These are phyloP conservation scores for Hanseniaspora taiwanica DNA, from an alignment of 805 yeast species.

Conservation along the genomic window DNA sequence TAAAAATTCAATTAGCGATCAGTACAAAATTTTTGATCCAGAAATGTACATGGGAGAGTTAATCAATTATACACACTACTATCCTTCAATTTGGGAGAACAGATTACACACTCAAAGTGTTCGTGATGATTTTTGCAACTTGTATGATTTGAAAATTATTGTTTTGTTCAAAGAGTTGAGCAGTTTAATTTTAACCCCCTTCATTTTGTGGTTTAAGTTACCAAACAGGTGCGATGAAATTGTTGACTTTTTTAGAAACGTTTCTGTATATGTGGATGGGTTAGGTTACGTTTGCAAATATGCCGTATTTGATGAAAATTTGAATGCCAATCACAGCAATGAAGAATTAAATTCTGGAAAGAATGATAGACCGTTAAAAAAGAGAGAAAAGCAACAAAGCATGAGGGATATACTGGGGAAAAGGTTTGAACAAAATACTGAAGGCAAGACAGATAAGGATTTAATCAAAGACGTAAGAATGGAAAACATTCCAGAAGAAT, in stretches of 20 bases:
- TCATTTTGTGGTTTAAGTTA: constrained; percentile 73
- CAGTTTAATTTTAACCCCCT: constrained; percentile 76
- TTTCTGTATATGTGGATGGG: constrained; percentile 84
- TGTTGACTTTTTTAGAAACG: constrained; percentile 83
- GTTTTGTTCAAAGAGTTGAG: constrained; percentile 65
- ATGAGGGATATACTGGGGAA: constrained; percentile 7
- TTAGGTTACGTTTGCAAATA: constrained; percentile 87
- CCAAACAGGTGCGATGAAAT: constrained; percentile 63
- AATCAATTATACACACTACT: constrained; percentile 78
- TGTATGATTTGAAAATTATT: constrained; percentile 62
- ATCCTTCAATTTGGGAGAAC: constrained; percentile 81
- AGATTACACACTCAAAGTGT: constrained; percentile 74
- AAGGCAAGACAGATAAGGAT: too few relatives aligned
- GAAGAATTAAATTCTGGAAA: constrained; percentile 7
- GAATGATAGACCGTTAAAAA: constrained; percentile 6
- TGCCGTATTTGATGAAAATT: constrained; percentile 68
- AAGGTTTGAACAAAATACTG: constrained; percentile 7
- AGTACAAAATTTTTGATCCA: constrained; percentile 74
- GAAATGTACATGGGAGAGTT: constrained; percentile 73
- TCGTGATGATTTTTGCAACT: constrained; percentile 65
- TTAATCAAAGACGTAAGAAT: too few relatives aligned
- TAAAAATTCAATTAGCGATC: constrained; percentile 53
- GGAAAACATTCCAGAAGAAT: constrained; percentile 10
- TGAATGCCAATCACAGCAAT: background rate
- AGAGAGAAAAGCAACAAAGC: constrained; percentile 7